Evolutionary conservation across 2,329 filamentous ascomycete species (phyloP), one percentile per base, ranked within the genome.

Genomic region (Apiospora saccharicola): DNA sequence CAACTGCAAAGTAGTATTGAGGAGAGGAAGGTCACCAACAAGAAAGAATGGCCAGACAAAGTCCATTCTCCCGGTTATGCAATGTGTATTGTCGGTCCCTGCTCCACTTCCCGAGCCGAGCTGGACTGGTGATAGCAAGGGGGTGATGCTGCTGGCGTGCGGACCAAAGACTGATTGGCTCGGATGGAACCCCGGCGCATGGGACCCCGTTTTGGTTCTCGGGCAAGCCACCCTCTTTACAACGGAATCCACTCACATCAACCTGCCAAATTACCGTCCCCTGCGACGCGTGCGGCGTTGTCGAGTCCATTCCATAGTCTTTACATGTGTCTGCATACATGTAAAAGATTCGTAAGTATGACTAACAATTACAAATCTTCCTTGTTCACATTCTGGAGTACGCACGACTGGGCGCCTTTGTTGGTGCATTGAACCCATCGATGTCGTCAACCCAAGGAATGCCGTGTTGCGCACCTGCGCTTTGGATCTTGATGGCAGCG

Each of bases 21-120:
- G 37, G n/a, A 12, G 37, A 37, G 19, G 16, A 41, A 30, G 37
- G 7, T 47, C 57, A 19, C 10, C 57, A 41, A 41, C 57, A 13
- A 49, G 46, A 49, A 7, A 1, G 7, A 22, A 12, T 19, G 10
- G 16, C 10, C 30, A 4, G 10, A 30, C 30, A 12, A 30, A 4
- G 4, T 8, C 34, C 51, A 53, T 22, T 19, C 53, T 34, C 26
- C 41, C 57, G 57, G 53, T n/a, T 37, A 30, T n/a, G 30, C 30
- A 30, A 4, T 30, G 26, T 37, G 26, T 19, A 34, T 57, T 61
- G 22, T n/a, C 6, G 26, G 5, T 34, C 14, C 14, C 16, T 30
- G 30, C 53, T 61, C 53, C 53, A 61, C 53, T 61, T 61, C 57
- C 34, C 57, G 57, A n/a, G 30, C 34, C 34, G 30, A 24, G 34